phyloP scores from a whole-genome alignment of 1,284 basidiomycete species.

The Ustilago trichophora region DNA sequence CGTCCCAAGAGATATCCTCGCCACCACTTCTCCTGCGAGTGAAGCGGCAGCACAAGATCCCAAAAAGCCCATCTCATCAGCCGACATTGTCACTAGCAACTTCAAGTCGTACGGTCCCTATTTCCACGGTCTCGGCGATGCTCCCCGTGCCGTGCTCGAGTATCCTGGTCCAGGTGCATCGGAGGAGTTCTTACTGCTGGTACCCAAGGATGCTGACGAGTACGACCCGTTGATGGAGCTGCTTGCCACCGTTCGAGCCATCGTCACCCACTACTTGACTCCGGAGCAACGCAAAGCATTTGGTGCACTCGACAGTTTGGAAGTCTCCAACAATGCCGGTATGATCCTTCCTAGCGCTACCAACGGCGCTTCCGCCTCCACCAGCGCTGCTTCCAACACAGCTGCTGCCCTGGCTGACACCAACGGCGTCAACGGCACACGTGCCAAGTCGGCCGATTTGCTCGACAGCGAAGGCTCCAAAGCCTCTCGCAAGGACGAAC shows the following conservation, averaged over 20 bases:
- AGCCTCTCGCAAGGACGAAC: slow-evolving; percentile 14
- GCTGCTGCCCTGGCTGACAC: slow-evolving; percentile 8
- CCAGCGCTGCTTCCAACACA: slow-evolving; percentile 4
- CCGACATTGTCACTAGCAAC: slow-evolving; percentile 35
- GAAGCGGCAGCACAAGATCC: not conserved
- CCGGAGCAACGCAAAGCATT: slow-evolving; percentile 43
- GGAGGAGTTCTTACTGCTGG: slow-evolving; percentile 57
- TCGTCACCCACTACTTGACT: slow-evolving; percentile 56
- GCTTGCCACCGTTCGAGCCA: slow-evolving; percentile 51
- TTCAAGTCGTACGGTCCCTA: slow-evolving; percentile 50
- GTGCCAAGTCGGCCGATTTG: slow-evolving; percentile 40
- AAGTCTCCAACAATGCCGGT: slow-evolving; percentile 53
- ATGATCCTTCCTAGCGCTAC: slow-evolving; percentile 38
- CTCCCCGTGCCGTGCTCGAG: slow-evolving; percentile 43
- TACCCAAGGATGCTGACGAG: slow-evolving; percentile 60
- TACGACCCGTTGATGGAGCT: slow-evolving; percentile 65
- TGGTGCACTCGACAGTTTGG: slow-evolving; percentile 57
- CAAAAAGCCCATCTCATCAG: slow-evolving; percentile 27
- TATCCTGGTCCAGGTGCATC: slow-evolving; percentile 51
- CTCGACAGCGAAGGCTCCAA: slow-evolving; percentile 28
- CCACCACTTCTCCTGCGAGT: slow-evolving; percentile 1
- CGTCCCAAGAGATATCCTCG: slow-evolving; percentile 43
- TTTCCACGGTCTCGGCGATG: slow-evolving; percentile 45
- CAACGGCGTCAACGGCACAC: slow-evolving; percentile 17
- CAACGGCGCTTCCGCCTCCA: slow-evolving; percentile 14